These are phyloP conservation scores for Cordyceps farinosa DNA, from an alignment of 2,329 filamentous ascomycete species.

Conservation along the genomic window DNA sequence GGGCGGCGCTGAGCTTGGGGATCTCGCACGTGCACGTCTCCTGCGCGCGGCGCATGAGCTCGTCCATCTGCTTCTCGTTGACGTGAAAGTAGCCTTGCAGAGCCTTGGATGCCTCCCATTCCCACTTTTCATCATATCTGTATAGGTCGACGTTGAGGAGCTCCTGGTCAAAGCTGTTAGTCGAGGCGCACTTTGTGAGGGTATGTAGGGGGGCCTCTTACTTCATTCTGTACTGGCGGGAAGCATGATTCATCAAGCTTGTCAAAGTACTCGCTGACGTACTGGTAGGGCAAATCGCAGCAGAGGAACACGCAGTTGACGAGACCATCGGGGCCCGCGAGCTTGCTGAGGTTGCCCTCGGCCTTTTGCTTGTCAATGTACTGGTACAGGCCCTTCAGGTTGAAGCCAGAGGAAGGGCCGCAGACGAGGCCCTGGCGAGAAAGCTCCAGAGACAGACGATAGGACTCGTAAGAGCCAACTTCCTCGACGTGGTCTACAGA, in stretches of 20 bases:
- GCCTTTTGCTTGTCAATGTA: slow-evolving; percentile 47
- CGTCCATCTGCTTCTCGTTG: slow-evolving; percentile 16
- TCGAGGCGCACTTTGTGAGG: background rate
- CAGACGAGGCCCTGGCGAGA: slow-evolving; percentile 56
- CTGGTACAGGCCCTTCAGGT: slow-evolving; percentile 49
- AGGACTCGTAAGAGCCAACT: slow-evolving; percentile 53
- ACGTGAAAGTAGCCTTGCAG: slow-evolving; percentile 32
- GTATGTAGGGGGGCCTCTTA: slow-evolving; percentile 14
- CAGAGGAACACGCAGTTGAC: slow-evolving; percentile 57
- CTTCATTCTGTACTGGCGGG: slow-evolving; percentile 44
- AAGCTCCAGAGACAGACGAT: slow-evolving; percentile 48
- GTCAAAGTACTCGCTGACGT: slow-evolving; percentile 57
- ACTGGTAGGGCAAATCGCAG: slow-evolving; percentile 62
- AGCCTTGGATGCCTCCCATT: slow-evolving; percentile 37
- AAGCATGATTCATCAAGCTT: slow-evolving; percentile 49
- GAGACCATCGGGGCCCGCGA: slow-evolving; percentile 43
- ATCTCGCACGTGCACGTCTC: slow-evolving; percentile 5
- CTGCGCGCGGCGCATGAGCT: slow-evolving; percentile 16
- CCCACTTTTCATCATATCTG: slow-evolving; percentile 53
- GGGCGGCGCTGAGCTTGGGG: slow-evolving; percentile 8
- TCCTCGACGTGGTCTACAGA: slow-evolving; percentile 55
- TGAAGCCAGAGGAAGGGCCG: slow-evolving; percentile 60
- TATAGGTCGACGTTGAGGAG: slow-evolving; percentile 47
- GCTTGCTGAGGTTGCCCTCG: slow-evolving; percentile 39
- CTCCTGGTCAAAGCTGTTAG: slow-evolving; percentile 30